These are phyloP conservation scores for Psilocybe subaeruginosa DNA, from an alignment of 768 basidiomycete species.

Conservation along the genomic window DNA sequence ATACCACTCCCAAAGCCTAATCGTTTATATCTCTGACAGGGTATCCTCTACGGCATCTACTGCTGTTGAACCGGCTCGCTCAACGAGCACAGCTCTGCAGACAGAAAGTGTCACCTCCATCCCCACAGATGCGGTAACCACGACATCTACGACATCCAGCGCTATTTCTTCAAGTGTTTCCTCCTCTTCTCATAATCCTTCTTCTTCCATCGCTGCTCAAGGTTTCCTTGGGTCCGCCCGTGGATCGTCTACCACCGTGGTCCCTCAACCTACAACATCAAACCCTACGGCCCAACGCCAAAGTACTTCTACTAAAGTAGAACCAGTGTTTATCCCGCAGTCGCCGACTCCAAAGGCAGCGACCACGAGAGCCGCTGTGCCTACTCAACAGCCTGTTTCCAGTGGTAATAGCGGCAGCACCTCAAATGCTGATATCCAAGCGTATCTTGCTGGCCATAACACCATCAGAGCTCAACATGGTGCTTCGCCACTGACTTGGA, in stretches of 20 bases:
- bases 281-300: not conserved
- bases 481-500: conserved; percentile 68
- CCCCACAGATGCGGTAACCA: conserved; percentile 17
- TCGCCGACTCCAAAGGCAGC: not conserved
- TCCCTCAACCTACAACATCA: conserved; percentile 4
- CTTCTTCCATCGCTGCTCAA: conserved; percentile 18
- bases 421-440: conserved; percentile 45
- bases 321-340: not conserved
- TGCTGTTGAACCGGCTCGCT: conserved; percentile 14
- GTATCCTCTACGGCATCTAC: conserved; percentile 13
- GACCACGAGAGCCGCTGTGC: conserved; percentile 4
- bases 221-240: conserved; percentile 14
- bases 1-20: not conserved
- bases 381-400: conserved; percentile 16
- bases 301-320: not conserved
- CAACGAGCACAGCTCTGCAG: conserved; percentile 24
- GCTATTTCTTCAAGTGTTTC: conserved; percentile 15
- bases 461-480: conserved; percentile 62
- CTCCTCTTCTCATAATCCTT: conserved; percentile 11
- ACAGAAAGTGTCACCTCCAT: conserved; percentile 23
- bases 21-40: conserved; percentile 16
- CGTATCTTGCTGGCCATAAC: conserved; percentile 68
- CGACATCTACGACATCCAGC: conserved; percentile 19
- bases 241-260: conserved; percentile 13
- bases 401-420: conserved; percentile 25